Conservation (phyloP, 2,329 filamentous ascomycete genomes). For the Apiospora malaysiana region DNA sequence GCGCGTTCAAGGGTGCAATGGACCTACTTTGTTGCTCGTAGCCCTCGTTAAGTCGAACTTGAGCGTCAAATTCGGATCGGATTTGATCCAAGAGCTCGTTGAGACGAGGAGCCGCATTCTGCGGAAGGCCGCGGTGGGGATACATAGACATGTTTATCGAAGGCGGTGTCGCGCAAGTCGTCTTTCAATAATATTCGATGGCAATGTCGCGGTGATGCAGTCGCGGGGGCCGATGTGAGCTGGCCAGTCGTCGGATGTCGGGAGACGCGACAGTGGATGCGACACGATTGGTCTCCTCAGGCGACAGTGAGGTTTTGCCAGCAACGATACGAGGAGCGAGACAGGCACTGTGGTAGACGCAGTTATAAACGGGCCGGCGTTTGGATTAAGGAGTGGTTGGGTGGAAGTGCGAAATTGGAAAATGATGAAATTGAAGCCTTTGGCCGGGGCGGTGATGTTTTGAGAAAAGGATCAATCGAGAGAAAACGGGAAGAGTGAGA, state of each 20-base stretch:
- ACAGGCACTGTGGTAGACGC: background rate
- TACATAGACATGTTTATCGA: conserved; percentile 74
- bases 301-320: conserved; percentile 13
- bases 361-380: background rate
- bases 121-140: conserved; percentile 83
- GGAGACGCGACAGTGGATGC: conserved; percentile 8
- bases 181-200: conserved; percentile 21
- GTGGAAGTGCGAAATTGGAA: background rate
- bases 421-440: conserved; percentile 19
- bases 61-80: conserved; percentile 87
- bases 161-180: background rate
- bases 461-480: conserved; percentile 18
- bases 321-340: background rate
- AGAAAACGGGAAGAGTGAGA: conserved; percentile 17
- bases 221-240: background rate
- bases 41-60: conserved; percentile 80
- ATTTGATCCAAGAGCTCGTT: conserved; percentile 93
- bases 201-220: background rate
- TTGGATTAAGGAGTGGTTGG: background rate
- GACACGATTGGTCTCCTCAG: conserved; percentile 12
- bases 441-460: conserved; percentile 12
- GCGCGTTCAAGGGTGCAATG: background rate
- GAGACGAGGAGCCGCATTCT: conserved; percentile 65
- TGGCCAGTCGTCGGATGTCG: background rate
- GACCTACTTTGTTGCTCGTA: conserved; percentile 93